Percentiles rank a stretch among this genome's conserved stretches.
phyloP scores from a whole-genome alignment of 2,329 filamentous ascomycete species.

The Fusarium sp. region DNA sequence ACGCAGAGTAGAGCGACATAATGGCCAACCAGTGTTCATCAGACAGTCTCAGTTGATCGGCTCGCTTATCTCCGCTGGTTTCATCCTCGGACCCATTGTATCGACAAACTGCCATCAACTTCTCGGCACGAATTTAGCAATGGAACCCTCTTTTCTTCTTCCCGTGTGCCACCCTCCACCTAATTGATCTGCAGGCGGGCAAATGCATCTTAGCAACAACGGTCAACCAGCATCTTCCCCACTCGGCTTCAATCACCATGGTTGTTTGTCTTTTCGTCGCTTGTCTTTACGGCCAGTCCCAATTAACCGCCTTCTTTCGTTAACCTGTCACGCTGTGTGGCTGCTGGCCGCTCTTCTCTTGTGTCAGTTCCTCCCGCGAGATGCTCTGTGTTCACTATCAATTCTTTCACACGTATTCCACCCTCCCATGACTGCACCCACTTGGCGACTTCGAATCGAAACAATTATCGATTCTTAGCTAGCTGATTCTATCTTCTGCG shows the following conservation, averaged over 20 bases:
- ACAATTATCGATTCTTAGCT: background rate
- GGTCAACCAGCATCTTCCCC: constrained; percentile 35
- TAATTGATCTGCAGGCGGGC: constrained; percentile 38
- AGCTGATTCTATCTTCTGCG: constrained; percentile 5
- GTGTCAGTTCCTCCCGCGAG: background rate
- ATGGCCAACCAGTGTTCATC: constrained; percentile 3
- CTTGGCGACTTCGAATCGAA: constrained; percentile 1
- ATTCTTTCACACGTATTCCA: background rate
- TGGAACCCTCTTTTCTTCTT: constrained; percentile 30
- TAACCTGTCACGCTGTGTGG: constrained; percentile 13
- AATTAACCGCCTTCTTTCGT: background rate
- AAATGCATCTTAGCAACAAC: constrained; percentile 38
- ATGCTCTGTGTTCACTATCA: constrained; percentile 4
- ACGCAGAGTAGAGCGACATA: background rate
- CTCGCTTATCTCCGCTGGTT: constrained; percentile 34
- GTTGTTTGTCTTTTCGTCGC: constrained; percentile 22
- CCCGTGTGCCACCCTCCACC: constrained; percentile 40
- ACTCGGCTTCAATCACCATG: constrained; percentile 32
- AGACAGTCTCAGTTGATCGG: constrained; percentile 27
- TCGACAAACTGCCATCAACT: constrained; percentile 25
- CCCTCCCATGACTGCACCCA: background rate
- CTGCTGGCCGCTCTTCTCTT: constrained; percentile 7
- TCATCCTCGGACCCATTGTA: constrained; percentile 5
- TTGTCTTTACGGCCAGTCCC: constrained; percentile 6
- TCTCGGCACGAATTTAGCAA: constrained; percentile 31